These are phyloP conservation scores for Ophiostoma ulmi DNA, from an alignment of 2,329 filamentous ascomycete species.

Conservation along the genomic window DNA sequence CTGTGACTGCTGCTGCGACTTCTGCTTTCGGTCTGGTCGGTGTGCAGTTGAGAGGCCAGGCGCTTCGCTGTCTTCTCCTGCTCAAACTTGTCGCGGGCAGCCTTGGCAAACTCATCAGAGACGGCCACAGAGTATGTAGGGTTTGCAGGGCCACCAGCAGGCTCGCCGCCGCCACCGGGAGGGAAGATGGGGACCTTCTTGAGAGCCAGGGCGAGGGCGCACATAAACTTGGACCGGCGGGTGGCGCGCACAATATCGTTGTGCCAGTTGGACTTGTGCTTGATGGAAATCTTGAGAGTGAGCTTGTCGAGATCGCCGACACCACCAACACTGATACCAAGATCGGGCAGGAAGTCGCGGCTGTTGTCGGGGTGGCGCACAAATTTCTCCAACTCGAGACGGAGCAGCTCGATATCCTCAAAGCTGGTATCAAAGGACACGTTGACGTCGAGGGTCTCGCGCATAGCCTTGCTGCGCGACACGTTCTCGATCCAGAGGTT, in stretches of 20 bases:
- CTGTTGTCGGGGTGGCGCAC: conserved; percentile 77
- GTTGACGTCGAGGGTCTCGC: conserved; percentile 72
- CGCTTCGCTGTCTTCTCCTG: conserved; percentile 36
- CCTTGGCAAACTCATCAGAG: conserved; percentile 59
- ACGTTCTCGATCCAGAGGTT: conserved; percentile 94
- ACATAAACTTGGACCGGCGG: conserved; percentile 93
- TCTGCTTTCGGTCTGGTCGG: conserved; percentile 24
- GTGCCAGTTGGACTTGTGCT: conserved; percentile 89
- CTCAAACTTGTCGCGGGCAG: conserved; percentile 35
- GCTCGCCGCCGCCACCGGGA: conserved; percentile 66
- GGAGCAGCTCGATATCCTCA: conserved; percentile 81
- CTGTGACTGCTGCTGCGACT: conserved; percentile 29
- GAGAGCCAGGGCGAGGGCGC: conserved; percentile 77
- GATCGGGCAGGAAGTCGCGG: conserved; percentile 83
- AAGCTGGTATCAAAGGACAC: conserved; percentile 83
- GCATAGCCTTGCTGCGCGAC: conserved; percentile 85
- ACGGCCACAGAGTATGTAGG: conserved; percentile 77
- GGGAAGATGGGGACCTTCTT: conserved; percentile 81
- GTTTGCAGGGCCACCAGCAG: conserved; percentile 62
- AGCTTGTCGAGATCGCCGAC: conserved; percentile 86
- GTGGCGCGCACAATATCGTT: conserved; percentile 77
- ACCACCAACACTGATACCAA: conserved; percentile 70
- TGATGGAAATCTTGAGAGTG: conserved; percentile 73
- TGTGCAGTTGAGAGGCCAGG: neutral
- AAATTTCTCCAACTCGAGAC: conserved; percentile 78